Conservation (phyloP, 2,329 filamentous ascomycete species). For the Aspergillaceae sp. region DNA sequence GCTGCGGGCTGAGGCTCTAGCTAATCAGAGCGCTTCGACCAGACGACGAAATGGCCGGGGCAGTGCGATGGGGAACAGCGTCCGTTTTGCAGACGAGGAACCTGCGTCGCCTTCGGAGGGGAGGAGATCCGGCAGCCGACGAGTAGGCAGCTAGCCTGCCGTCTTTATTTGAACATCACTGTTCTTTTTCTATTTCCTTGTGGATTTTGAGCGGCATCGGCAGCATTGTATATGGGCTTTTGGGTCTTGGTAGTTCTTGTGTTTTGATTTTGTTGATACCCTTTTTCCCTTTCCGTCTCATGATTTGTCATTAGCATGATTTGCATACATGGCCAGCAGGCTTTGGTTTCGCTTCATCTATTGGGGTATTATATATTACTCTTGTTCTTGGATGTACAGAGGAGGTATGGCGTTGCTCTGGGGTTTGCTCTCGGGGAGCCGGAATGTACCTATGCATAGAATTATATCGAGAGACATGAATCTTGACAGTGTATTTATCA, state of each 20-base stretch:
- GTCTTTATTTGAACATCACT: background rate
- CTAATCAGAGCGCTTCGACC: slow-evolving; percentile 14
- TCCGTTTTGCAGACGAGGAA: slow-evolving; percentile 35
- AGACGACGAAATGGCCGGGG: slow-evolving; percentile 18
- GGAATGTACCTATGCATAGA: no score
- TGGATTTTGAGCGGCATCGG: background rate
- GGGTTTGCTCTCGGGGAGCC: no score
- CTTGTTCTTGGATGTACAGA: background rate
- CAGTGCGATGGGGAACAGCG: slow-evolving; percentile 26
- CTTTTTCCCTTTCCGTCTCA: background rate
- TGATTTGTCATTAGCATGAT: slow-evolving; percentile 1
- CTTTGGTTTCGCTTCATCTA: background rate
- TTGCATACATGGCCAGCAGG: background rate
- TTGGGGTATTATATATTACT: background rate
- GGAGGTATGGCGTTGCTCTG: background rate
- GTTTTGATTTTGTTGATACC: background rate
- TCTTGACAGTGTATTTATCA: background rate
- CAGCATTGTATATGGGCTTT: background rate
- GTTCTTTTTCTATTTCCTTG: background rate
- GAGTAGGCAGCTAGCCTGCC: slow-evolving; percentile 2
- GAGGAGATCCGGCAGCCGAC: slow-evolving; percentile 27
- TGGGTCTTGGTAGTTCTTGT: background rate
- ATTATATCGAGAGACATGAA: no score
- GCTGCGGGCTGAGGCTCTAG: slow-evolving; percentile 16
- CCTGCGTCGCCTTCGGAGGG: slow-evolving; percentile 34